Evolutionary conservation across 2,329 filamentous ascomycete genomes (phyloP), one percentile per base, ranked within the genome.

Genomic region (Trichothecium roseum): DNA sequence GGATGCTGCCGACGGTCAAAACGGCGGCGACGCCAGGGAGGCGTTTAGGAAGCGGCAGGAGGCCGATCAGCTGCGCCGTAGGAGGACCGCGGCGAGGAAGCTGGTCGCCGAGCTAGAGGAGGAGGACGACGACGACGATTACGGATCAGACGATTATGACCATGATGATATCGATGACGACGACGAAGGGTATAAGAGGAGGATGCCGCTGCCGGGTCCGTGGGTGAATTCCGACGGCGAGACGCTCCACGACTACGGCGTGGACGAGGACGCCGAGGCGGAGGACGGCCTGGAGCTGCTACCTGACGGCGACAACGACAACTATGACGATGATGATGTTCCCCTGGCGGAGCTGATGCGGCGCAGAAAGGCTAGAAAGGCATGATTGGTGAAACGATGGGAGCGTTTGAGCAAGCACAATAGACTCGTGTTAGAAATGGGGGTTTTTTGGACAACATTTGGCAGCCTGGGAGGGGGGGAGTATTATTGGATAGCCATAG

Each of bases 151-250:
- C 3, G 68, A 72, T 43, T 68, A 76, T 38, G 70, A 74, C 4
- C 63, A 64, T 2, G 71, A 76, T 6, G 43, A 43, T 3, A 49
- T 46, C 10, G 36, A 37, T 13, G 33, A 44, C 9, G 45, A 40
- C 3, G 44, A 46, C 5, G 64, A 9, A 4, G 31, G 14, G 10
- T 8, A 37, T 12, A 22, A 22, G 18, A 63, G 1, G 69, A 74
- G 2, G 47, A 50, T 3, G 49, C 48, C 9, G 44, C 45, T 47
- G n/a, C 68, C 69, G 29, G 70, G 63, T 5, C 20, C 20, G 20
- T 91, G 84, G 84, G 74, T 68, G 0, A 89, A 88, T 45, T 68
- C 74, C 0, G 83, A 89, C 35, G 84, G 84, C 2, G 82, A 89
- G 50, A 65, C 75, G 24, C 57, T 91, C 34, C 66, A 72, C 29